Evolutionary conservation across 768 basidiomycete species (phyloP).

Genomic region (Boletus rubropictus): DNA sequence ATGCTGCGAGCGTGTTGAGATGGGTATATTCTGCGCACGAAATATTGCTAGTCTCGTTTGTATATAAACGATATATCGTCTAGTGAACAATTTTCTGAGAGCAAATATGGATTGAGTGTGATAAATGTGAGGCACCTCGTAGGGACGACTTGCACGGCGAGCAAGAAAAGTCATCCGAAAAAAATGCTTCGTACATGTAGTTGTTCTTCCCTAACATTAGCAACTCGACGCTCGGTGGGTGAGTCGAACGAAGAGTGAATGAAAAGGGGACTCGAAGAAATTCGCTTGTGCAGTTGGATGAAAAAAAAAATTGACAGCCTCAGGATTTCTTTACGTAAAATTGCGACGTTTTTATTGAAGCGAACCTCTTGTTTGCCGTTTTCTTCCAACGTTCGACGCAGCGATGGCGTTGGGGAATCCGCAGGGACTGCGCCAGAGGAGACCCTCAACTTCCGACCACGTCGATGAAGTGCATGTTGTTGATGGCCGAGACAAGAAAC

Average conservation of each 20-base stretch:
- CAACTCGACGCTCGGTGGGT: constrained; percentile 44
- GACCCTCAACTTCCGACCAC: neutral
- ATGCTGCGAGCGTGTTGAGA: neutral
- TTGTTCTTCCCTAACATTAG: constrained; percentile 47
- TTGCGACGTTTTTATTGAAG: neutral
- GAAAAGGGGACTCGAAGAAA: constrained; percentile 23
- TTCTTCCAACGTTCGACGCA: neutral
- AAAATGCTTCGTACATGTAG: constrained; percentile 37
- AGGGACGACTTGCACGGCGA: constrained; percentile 42
- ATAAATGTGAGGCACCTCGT: constrained; percentile 57
- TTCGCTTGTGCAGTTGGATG: neutral
- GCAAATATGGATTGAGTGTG: neutral
- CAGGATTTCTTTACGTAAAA: constrained; percentile 14
- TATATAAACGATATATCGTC: constrained; percentile 11
- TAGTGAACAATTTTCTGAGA: too few species aligned
- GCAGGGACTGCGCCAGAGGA: constrained; percentile 23
- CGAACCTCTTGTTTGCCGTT: neutral
- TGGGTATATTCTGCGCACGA: constrained; percentile 1
- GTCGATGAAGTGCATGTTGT: constrained; percentile 2
- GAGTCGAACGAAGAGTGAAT: constrained; percentile 46
- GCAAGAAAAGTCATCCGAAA: constrained; percentile 47
- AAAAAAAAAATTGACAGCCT: too few species aligned
- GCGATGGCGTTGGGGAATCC: constrained; percentile 20
- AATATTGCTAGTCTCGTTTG: neutral
- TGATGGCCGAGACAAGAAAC: constrained; percentile 12